phyloP scores from a whole-genome alignment of 805 yeast species.

The Torulaspora delbrueckii region DNA sequence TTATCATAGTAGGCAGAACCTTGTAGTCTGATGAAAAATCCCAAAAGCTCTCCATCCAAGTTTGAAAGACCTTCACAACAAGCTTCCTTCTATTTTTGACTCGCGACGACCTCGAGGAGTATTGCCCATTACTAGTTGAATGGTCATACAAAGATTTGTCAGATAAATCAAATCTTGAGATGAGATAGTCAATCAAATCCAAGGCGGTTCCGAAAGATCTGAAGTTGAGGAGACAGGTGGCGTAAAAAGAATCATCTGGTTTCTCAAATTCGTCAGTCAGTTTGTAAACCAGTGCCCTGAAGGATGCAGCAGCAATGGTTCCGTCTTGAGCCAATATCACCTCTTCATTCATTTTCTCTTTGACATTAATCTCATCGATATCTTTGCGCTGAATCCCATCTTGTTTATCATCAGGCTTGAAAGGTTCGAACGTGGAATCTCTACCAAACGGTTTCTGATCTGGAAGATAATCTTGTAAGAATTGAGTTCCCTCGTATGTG shows the following conservation, averaged over 20 bases:
- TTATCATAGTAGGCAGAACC: conserved; percentile 63
- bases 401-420: conserved; percentile 27
- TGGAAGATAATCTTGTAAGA: conserved; percentile 34
- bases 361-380: conserved; percentile 20
- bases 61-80: conserved; percentile 62
- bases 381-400: conserved; percentile 10
- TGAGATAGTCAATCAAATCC: conserved; percentile 63
- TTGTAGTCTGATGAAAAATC: conserved; percentile 54
- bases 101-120: conserved; percentile 41
- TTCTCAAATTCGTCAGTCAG: conserved; percentile 60
- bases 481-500: conserved; percentile 30
- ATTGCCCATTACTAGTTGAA: conserved; percentile 35
- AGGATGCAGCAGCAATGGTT: conserved; percentile 61
- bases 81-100: conserved; percentile 59
- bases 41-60: conserved; percentile 94
- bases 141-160: conserved; percentile 35
- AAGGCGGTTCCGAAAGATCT: conserved; percentile 63
- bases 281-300: conserved; percentile 59
- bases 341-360: conserved; percentile 37
- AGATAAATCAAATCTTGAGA: conserved; percentile 56
- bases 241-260: conserved; percentile 61
- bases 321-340: conserved; percentile 40
- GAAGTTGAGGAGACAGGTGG: conserved; percentile 74
- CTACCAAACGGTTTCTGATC: conserved; percentile 37
- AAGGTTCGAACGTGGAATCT: conserved; percentile 38